Conservation (phyloP, 768 basidiomycete genomes). For the Dentipellis sp. region DNA sequence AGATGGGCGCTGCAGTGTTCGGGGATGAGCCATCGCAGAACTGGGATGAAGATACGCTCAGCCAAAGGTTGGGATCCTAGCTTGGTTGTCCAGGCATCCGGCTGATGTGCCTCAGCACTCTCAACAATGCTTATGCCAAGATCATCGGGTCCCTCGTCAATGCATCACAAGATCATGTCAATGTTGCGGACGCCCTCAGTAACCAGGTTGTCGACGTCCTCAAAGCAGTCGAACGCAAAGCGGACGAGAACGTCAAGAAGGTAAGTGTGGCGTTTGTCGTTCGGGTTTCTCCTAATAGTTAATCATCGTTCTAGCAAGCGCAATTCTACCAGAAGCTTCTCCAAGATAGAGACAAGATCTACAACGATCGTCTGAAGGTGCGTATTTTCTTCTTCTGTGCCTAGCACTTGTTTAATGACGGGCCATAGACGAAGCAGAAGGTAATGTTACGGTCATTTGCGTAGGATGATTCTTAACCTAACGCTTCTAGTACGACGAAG, state of each 20-base stretch:
- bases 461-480: conserved; percentile 2
- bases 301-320: conserved; percentile 38
- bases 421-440: conserved; percentile 52
- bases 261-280: conserved; percentile 23
- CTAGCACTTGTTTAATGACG: conserved; percentile 2
- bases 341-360: conserved; percentile 58
- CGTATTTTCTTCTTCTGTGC: conserved; percentile 6
- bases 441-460: conserved; percentile 22
- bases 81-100: neutral
- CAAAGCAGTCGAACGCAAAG: conserved; percentile 46
- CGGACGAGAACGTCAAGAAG: conserved; percentile 63
- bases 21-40: conserved; percentile 62
- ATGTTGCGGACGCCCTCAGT: conserved; percentile 51
- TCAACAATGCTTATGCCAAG: conserved; percentile 62
- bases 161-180: conserved; percentile 60
- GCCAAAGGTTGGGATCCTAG: conserved; percentile 37
- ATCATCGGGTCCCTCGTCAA: conserved; percentile 52
- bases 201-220: conserved; percentile 58
- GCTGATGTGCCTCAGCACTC: conserved; percentile 37
- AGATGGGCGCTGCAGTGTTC: conserved; percentile 42
- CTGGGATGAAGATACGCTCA: conserved; percentile 42
- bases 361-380: conserved; percentile 65
- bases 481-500: conserved; percentile 59
- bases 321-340: conserved; percentile 65
- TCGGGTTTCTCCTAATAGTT: conserved; percentile 2